phyloP scores from a whole-genome alignment of 2,329 filamentous ascomycete genomes.

The Apiospora sp. region DNA sequence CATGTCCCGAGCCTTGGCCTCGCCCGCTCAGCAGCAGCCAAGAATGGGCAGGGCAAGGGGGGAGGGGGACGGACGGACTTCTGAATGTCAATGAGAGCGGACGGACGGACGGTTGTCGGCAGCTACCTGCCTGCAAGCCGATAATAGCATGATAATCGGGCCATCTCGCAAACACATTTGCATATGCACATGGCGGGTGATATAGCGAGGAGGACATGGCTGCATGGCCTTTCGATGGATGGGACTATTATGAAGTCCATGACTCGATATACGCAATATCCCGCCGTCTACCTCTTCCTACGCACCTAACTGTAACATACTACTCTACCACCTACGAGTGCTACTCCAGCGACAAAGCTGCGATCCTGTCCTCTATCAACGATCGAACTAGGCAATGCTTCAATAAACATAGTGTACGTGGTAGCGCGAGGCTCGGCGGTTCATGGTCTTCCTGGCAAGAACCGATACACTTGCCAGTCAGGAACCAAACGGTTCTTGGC shows the following conservation, averaged over 20 bases:
- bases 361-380: slow-evolving; percentile 10
- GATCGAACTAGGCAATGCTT: slow-evolving; percentile 15
- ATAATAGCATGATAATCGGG: slow-evolving; percentile 20
- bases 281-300: background rate
- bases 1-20: slow-evolving; percentile 2
- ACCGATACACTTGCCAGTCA: slow-evolving; percentile 20
- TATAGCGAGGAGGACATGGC: background rate
- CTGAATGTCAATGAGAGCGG: background rate
- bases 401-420: background rate
- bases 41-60: background rate
- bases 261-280: background rate
- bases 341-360: slow-evolving; percentile 7
- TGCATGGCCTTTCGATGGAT: background rate
- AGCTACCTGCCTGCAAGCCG: slow-evolving; percentile 12
- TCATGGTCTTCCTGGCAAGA: slow-evolving; percentile 9
- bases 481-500: slow-evolving; percentile 20
- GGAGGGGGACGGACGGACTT: slow-evolving; percentile 16
- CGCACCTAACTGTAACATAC: background rate
- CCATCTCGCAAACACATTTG: background rate
- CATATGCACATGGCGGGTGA: background rate
- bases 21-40: background rate
- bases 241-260: background rate
- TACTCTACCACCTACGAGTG: background rate
- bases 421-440: background rate
- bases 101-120: slow-evolving; percentile 6